phyloP scores from a whole-genome alignment of 2,329 filamentous ascomycete genomes.

The Aureobasidium leucospermi region DNA sequence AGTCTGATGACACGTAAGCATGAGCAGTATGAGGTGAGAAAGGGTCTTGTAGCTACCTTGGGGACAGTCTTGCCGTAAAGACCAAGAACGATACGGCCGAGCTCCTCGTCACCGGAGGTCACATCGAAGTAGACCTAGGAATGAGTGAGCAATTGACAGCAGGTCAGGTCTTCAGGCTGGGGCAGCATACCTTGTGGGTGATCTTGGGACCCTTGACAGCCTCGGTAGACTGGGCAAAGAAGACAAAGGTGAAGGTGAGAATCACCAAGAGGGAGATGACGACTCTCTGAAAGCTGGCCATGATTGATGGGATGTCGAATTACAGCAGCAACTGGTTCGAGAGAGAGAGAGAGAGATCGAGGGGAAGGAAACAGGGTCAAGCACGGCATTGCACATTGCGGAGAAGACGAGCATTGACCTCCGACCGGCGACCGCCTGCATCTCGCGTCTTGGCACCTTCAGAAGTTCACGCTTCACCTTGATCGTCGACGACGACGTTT shows the following conservation, averaged over 20 bases:
- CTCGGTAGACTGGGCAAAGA: conserved; percentile 67
- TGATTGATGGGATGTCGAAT: conserved; percentile 36
- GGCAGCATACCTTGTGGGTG: conserved; percentile 65
- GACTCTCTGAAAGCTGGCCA: conserved; percentile 68
- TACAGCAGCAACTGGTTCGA: conserved; percentile 17
- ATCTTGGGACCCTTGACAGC: conserved; percentile 83
- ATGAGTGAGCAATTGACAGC: background rate
- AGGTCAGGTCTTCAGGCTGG: background rate
- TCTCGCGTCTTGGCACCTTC: background rate
- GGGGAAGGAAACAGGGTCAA: background rate
- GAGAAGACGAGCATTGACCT: background rate
- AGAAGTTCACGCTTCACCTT: background rate
- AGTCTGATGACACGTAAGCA: conserved; percentile 37
- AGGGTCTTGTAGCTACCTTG: conserved; percentile 42
- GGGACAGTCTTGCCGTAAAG: conserved; percentile 84
- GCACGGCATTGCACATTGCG: background rate
- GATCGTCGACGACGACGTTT: background rate
- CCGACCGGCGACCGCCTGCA: background rate
- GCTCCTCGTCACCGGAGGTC: conserved; percentile 61
- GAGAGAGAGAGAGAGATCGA: background rate
- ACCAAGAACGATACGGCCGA: conserved; percentile 72
- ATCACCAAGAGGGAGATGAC: conserved; percentile 68
- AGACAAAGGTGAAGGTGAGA: conserved; percentile 64
- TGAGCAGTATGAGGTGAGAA: background rate
- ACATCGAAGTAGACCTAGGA: conserved; percentile 73